Evolutionary conservation across 202 grass and related monocot genomes (phyloP), one percentile per base, ranked within the genome.

Genomic region (Panicum virgatum): DNA sequence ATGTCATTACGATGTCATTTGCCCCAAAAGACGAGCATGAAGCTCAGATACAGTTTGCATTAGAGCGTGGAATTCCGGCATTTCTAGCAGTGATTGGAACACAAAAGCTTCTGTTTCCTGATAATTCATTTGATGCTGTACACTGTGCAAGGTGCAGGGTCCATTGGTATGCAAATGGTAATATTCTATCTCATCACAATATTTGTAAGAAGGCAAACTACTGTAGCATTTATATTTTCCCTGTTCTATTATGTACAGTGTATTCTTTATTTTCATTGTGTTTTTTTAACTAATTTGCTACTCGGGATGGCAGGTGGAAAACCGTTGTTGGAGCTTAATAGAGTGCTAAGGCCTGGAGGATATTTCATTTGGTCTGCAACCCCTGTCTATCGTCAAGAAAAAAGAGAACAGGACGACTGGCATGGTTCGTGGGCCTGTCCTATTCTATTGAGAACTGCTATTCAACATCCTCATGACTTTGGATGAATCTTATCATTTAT

Each of bases 11-110:
- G 23, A 91, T 98, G 90, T 98, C 96, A 48, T 79, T 98, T 80
- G 96, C 92, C 29, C 96, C 96, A 70, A 93, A 98, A 82, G 92
- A 98, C 72, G 96, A 98, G 88, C 92, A 98, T 65, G 89, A 98
- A 80, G 92, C 96, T 72, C 92, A 98, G 84, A 98, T 98, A 88
- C 89, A 98, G 48, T 98, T 98, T 79, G 90, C 92, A 36, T 82
- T 98, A 39, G 96, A 98, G 80, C 88, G 92, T 16, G 96, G 96
- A 46, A 96, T 98, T 88, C 96, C 90, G 58, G 89, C 96, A 50
- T 92, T 98, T 77, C 78, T 98, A 57, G 90, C 87, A 51, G 92
- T 98, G 36, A 98, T 96, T 34, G 92, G 85, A 66, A 96, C 96
- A 76, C 86, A 91, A 72, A 93, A 87, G 78, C 92, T 98, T 80